Conservation (phyloP, 352 stramenopile species). For the Globisporangium cederbergense region DNA sequence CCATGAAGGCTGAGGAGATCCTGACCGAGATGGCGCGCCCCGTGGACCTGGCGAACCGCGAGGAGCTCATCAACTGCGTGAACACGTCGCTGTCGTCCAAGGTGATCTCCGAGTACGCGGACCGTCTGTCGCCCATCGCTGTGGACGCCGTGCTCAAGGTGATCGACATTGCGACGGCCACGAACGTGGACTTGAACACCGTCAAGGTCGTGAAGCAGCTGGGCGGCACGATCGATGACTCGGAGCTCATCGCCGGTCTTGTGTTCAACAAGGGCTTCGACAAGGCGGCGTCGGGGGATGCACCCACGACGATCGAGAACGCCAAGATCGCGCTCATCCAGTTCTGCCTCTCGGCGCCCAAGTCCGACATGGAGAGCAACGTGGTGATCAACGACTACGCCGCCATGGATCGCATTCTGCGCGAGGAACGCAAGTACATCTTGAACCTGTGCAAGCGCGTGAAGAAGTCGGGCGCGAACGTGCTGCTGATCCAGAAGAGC, state of each 20-base stretch:
- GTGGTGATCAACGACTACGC: slow-evolving; percentile 99
- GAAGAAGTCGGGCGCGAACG: slow-evolving; percentile 98
- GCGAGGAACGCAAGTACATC: slow-evolving; percentile 99
- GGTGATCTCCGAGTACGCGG: slow-evolving; percentile 96
- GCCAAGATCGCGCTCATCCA: slow-evolving; percentile 99
- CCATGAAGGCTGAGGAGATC: slow-evolving; percentile 88
- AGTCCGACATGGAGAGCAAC: slow-evolving; percentile 99
- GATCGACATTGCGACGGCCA: slow-evolving; percentile 90
- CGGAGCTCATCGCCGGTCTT: slow-evolving; percentile 96
- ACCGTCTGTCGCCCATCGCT: slow-evolving; percentile 97
- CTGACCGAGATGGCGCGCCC: slow-evolving; percentile 88
- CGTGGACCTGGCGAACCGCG: slow-evolving; percentile 92
- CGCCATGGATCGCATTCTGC: slow-evolving; percentile 98
- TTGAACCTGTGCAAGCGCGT: slow-evolving; percentile 96
- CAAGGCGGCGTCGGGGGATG: slow-evolving; percentile 58
- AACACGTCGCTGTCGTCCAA: slow-evolving; percentile 98
- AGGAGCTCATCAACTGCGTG: slow-evolving; percentile 96
- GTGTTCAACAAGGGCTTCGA: slow-evolving; percentile 97
- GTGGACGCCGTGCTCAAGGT: slow-evolving; percentile 98
- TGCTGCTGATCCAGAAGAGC: slow-evolving; percentile 99
- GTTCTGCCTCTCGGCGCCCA: slow-evolving; percentile 98
- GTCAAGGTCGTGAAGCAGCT: slow-evolving; percentile 99
- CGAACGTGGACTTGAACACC: slow-evolving; percentile 97
- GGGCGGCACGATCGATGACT: slow-evolving; percentile 99
- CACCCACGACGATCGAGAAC: slow-evolving; percentile 91